Evolutionary conservation across 148 eudicot genomes (phyloP).

Genomic region (Simmondsia chinensis): DNA sequence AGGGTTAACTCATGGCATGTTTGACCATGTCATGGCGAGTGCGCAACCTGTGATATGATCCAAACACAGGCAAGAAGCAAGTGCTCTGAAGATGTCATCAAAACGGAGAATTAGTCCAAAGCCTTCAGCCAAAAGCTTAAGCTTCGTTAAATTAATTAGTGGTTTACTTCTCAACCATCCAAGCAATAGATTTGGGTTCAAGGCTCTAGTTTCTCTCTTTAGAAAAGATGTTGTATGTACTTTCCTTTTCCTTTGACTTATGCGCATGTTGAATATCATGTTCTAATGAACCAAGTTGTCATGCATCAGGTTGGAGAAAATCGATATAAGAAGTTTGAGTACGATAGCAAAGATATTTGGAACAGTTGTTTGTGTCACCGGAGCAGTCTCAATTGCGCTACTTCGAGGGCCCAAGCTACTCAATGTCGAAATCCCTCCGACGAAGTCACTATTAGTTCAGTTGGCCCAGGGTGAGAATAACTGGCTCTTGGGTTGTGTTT

Average conservation of each 20-base stretch:
- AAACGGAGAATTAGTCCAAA: too few relatives aligned
- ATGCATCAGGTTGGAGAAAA: slow-evolving; percentile 61
- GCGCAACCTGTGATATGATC: too few relatives aligned
- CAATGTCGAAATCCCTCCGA: slow-evolving; percentile 22
- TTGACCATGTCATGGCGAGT: too few relatives aligned
- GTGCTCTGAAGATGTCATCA: too few relatives aligned
- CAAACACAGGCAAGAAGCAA: too few relatives aligned
- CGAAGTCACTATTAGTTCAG: slow-evolving; percentile 14
- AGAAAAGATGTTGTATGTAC: not conserved
- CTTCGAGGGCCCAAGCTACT: slow-evolving; percentile 68
- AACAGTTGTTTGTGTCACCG: slow-evolving; percentile 50
- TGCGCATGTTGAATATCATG: not conserved
- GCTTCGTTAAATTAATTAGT: too few relatives aligned
- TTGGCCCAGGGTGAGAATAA: slow-evolving; percentile 17
- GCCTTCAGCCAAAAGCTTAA: too few relatives aligned
- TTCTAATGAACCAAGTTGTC: too few relatives aligned
- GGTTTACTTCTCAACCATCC: too few relatives aligned
- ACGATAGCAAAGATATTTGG: slow-evolving; percentile 65
- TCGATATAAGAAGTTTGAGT: slow-evolving; percentile 43
- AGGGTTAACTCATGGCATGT: too few relatives aligned
- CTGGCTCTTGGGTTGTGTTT: slow-evolving; percentile 68
- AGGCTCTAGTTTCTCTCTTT: too few relatives aligned
- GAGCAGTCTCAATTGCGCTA: slow-evolving; percentile 57
- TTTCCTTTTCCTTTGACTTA: not conserved
- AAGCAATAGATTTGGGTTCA: too few relatives aligned